Evolutionary conservation across 768 basidiomycete genomes (phyloP), one percentile per base, ranked within the genome.

Genomic region (Boletellus sp.): DNA sequence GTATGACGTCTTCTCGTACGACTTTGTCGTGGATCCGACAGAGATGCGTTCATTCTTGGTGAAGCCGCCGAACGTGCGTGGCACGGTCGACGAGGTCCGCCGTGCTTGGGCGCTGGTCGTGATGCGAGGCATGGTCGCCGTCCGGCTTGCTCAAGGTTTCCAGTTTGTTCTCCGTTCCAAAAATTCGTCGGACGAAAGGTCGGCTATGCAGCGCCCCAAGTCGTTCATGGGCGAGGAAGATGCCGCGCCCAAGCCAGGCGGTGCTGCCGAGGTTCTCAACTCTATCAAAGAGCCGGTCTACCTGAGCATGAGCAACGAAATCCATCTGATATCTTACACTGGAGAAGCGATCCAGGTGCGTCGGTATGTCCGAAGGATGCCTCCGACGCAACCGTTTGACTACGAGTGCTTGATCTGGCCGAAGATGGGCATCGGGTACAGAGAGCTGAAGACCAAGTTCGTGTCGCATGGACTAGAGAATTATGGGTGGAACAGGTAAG

Each of bases 381-480:
- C 80, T 45, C 74, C 71, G 50, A 80, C 77, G 46, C 76, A 77
- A 17, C 77, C 85, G 2, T 81, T 88, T 54, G 71, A 80, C 19
- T 98, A 99, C 66, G 78, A 87, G 55, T 95, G 92, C 62, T 72
- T 97, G 52, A 90, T 98, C 47, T 98, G 94, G 94, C 91, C 94
- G 17, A 90, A 90, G 59, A 74, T 90, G 17, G 90, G 92, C 45
- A 83, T 80, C 24, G 92, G 90, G 3, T 97, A 94, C 65, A 90
- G 88, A 0, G 87, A 89, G 60, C 74, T 88, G 20, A 74, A 77
- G 45, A 83, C 88, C 7, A 78, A 78, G 26, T 95, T 96, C 58
- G 76, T 74, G 10, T 84, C 85, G 6, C 88, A 87, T 60, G 90
- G 87, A 19, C 64, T 90, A 31, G 90, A 91, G 58, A 84, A 85